Base-by-base conservation (phyloP, 805 yeast species). In the Cyberlindnera mrakii region DNA sequence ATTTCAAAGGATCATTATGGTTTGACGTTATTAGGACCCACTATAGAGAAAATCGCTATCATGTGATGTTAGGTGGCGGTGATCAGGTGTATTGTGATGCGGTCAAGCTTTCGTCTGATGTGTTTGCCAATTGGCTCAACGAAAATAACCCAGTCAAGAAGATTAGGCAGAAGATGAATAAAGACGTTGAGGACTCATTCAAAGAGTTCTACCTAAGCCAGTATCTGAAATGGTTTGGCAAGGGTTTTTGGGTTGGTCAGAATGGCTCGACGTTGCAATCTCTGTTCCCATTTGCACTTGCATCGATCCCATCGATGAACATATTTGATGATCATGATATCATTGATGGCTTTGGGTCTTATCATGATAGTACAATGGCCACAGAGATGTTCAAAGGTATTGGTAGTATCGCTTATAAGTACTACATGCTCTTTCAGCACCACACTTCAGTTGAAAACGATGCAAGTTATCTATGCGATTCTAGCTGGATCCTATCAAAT, bases 21-120 rank as follows among this genome's bases (percentile, higher is more conserved):
- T 71, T 68, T 33, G 97, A 93, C 58, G 95, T 91, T 3, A 54
- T 90, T 52, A 68, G 73, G 23, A 77, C 78, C 46, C 96, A 91
- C 57, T 61, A 67, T 15, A 53, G 62, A 6, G 67, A 71, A 33
- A 77, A 75, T 33, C 76, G 72, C 34, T 87, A 87, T 64, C 96
- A 91, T 61, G 97, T 88, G 5, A 90, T 91, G 95, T 68, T 93
- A 25, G 98, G 98, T 25, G 98, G 98, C 41, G 99, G 99, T 29
- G 99, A 91, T 64, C 99, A 91, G 65, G 74, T 91, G 40, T 91
- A 91, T 61, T 80, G 90, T 41, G 99, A 91, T 64, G 72, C 87
- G 1, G 79, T 91, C 52, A 85, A 83, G 60, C 50, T 72, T 17
- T 69, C 76, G 17, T 77, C 82, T 14, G 57, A 71, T 38, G 59